Base-by-base conservation (phyloP, 352 stramenopile species). In the Globisporangium cylindrosporum region DNA sequence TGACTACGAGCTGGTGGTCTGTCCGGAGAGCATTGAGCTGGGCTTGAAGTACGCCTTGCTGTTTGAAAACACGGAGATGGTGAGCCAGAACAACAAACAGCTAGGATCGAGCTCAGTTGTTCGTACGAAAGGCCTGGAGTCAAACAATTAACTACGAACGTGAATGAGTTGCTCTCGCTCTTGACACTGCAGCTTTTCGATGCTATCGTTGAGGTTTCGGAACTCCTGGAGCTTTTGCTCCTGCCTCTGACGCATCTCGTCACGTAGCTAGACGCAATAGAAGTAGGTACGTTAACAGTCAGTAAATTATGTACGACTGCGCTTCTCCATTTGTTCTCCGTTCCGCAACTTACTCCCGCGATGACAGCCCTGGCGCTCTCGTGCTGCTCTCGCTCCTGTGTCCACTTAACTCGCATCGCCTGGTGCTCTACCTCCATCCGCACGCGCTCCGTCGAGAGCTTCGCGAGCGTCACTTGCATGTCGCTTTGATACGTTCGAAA, bases 361-460 rank as follows among this genome's bases (percentile, higher is more conserved):
- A 51, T 38, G 3, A 48, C 49, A 15, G n/a, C 8, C 27, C 22
- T 59, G 0, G 36, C 48, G 8, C 51, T 64, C 7, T 64, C 32
- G 60, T 67, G 51, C 60, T 72, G 55, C 51, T 64, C 59, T 20
- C 61, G 25, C 32, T 60, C 65, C 12, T 61, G 46, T 1, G 49
- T 14, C 32, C 54, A 63, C n/a, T 75, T 87, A 20, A 57, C 38
- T 1, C 66, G 54, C 43, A 62, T 27, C 22, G 59, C 58, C 61
- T 59, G 34, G 5, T 72, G 36, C 43, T 89, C 73, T 1, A 74
- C 80, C 29, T 88, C 83, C 1, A 86, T 51, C 1, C 80, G 75
- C 9, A 73, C 83, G 20, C 75, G 81, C 1, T 84, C 83, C 0
- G 75, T 68, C 9, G 80, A 68, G 43, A 86, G 46, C 53, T 81